A percentile compares a stretch with the other conserved stretches of the same genome.
Evolutionary conservation across 345 rosid genomes (phyloP).

Genomic region (Viola odorata): DNA sequence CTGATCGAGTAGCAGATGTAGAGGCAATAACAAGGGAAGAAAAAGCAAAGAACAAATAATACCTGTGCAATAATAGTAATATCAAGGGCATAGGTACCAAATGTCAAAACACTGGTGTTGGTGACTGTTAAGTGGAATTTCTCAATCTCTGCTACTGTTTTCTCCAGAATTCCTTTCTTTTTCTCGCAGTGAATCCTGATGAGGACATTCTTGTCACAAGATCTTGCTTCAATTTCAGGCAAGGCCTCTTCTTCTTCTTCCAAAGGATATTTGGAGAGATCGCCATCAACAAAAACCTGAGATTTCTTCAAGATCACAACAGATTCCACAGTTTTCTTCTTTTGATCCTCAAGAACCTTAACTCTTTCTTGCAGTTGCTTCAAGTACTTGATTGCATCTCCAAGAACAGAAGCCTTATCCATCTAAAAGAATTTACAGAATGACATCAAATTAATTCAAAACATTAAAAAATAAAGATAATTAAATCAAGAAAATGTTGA

Average conservation of each 20-base stretch:
- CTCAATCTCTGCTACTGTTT: constrained; percentile 59
- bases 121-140: constrained; percentile 44
- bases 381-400: constrained; percentile 76
- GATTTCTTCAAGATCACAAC: constrained; percentile 69
- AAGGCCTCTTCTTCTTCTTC: constrained; percentile 23
- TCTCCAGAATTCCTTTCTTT: constrained; percentile 53
- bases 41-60: constrained; percentile 5
- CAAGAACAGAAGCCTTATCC: constrained; percentile 96
- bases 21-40: not conserved
- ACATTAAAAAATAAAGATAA: not conserved
- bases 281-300: constrained; percentile 36
- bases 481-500: not conserved
- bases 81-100: constrained; percentile 63
- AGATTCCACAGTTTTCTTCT: constrained; percentile 61
- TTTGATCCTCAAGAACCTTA: constrained; percentile 60
- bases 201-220: constrained; percentile 57
- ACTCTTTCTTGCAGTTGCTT: constrained; percentile 78
- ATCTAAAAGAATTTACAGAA: constrained; percentile 37
- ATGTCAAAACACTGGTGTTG: constrained; percentile 59
- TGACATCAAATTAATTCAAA: not conserved
- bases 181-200: constrained; percentile 74
- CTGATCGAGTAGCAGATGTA: not conserved
- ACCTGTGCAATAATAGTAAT: constrained; percentile 74
- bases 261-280: not conserved
- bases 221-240: constrained; percentile 81